phyloP scores from a whole-genome alignment of 2,329 filamentous ascomycete genomes.

The Penicillium corylophilum region DNA sequence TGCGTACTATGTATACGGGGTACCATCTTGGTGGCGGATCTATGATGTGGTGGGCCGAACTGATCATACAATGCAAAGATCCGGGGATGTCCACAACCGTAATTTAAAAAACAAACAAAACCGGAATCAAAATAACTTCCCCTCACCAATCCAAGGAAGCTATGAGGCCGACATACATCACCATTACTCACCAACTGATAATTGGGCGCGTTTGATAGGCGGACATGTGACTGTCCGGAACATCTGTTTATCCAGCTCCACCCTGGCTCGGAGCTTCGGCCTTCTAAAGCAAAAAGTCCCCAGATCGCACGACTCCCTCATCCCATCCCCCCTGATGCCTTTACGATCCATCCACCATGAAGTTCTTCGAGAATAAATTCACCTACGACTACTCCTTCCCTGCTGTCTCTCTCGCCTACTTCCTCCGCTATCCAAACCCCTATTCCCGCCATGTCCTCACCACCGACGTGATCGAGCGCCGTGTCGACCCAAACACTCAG shows the following conservation, averaged over 20 bases:
- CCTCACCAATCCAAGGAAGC: neutral
- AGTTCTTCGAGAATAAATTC: slow-evolving; percentile 56
- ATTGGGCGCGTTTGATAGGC: slow-evolving; percentile 13
- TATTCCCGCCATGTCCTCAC: slow-evolving; percentile 65
- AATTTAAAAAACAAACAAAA: neutral
- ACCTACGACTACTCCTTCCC: slow-evolving; percentile 65
- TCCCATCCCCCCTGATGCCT: slow-evolving; percentile 11
- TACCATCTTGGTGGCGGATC: neutral
- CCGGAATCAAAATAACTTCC: neutral
- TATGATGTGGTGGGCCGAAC: neutral
- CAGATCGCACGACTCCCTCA: slow-evolving; percentile 15
- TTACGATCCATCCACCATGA: slow-evolving; percentile 42
- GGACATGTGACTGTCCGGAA: slow-evolving; percentile 10
- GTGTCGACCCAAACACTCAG: slow-evolving; percentile 59
- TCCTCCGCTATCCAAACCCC: slow-evolving; percentile 67
- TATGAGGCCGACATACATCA: neutral
- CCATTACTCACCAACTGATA: slow-evolving; percentile 1
- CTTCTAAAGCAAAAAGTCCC: slow-evolving; percentile 19
- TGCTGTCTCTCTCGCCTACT: slow-evolving; percentile 66
- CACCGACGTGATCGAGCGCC: slow-evolving; percentile 64
- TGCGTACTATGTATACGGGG: no score
- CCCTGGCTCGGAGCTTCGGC: slow-evolving; percentile 6
- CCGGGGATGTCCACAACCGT: no score
- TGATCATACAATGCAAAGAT: neutral
- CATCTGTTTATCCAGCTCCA: slow-evolving; percentile 10